Base-by-base conservation (phyloP, 768 basidiomycete genomes). In the Sarcodon sp. region DNA sequence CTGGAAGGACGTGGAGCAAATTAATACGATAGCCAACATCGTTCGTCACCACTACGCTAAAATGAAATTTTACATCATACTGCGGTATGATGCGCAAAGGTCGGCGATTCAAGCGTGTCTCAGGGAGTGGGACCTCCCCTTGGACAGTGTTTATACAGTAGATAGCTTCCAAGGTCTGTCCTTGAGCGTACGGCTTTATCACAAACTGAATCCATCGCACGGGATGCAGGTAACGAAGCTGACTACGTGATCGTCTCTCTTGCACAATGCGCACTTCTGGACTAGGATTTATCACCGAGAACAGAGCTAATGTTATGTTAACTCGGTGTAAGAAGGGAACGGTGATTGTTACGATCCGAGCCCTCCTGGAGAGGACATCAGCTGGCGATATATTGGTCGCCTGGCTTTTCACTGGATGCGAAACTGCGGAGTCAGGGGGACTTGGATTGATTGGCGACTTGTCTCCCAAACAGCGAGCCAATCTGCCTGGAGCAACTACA, bases 31-130 rank as follows among this genome's bases (percentile, higher is more conserved):
- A 21, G 63, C 69, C 6, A 54, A 71, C 43, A 61, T 77, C 10
- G 66, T 75, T 10, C 61, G 57, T 27, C 55, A 61, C 12, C 73
- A 73, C 52, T 73, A 71, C 50, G 50, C 59, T 21, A 21, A 53
- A 16, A 52, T 43, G 27, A 54, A 71, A 0, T 75, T 72, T 45
- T 69, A 69, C 43, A 53, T 78, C 47, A 73, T 77, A 41, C 76
- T 75, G 2, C 75, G 73, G 0, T 78, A 77, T 49, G 76, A 77
- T 50, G 69, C 70, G 0, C 76, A 78, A 57, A 56, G 76, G 13
- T 66, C 68, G 0, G 64, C 60, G 3, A 69, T 76, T 27, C 61
- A 69, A 47, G 55, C 49, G 16, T 51, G 49, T 6, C 57, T 76
- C 27, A 64, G 69, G 43, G 51, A 36, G 3, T 63, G 56, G 36